A percentile compares a stretch with the other conserved stretches of the same genome.
Conservation (phyloP, 306 rosid genomes). For the Trichosanthes truncata region DNA sequence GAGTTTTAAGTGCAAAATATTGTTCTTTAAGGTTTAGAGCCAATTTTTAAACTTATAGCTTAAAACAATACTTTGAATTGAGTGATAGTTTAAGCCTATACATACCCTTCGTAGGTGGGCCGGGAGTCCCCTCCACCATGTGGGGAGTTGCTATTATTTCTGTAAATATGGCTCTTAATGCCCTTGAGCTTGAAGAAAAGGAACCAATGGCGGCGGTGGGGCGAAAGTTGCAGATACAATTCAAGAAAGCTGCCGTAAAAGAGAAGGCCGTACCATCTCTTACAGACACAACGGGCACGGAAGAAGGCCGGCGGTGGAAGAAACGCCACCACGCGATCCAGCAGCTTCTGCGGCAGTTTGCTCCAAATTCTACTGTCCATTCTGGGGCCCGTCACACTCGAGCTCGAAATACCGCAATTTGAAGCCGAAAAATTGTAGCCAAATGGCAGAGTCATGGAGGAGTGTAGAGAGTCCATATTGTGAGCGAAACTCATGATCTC, state of each 20-base stretch:
- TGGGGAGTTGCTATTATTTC: constrained; percentile 11
- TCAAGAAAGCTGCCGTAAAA: constrained; percentile 60
- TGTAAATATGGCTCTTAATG: constrained; percentile 38
- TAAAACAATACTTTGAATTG: no score
- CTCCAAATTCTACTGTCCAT: constrained; percentile 92
- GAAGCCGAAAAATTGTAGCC: neutral
- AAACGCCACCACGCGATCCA: constrained; percentile 66
- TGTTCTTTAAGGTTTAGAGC: no score
- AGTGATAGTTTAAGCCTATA: neutral
- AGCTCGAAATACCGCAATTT: neutral
- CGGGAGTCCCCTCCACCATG: neutral
- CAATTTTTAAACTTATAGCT: no score
- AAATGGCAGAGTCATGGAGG: neutral
- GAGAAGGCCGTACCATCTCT: constrained; percentile 75
- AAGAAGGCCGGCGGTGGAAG: constrained; percentile 90
- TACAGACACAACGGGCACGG: constrained; percentile 74
- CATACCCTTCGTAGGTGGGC: constrained; percentile 33
- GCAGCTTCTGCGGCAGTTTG: constrained; percentile 60
- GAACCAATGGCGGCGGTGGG: constrained; percentile 59
- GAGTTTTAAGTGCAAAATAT: no score
- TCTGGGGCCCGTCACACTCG: constrained; percentile 15
- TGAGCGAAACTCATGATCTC: neutral
- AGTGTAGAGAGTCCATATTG: neutral
- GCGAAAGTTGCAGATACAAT: constrained; percentile 55
- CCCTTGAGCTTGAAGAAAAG: constrained; percentile 64